Conservation (phyloP, 306 rosid species). For the Fragaria ananassa region DNA sequence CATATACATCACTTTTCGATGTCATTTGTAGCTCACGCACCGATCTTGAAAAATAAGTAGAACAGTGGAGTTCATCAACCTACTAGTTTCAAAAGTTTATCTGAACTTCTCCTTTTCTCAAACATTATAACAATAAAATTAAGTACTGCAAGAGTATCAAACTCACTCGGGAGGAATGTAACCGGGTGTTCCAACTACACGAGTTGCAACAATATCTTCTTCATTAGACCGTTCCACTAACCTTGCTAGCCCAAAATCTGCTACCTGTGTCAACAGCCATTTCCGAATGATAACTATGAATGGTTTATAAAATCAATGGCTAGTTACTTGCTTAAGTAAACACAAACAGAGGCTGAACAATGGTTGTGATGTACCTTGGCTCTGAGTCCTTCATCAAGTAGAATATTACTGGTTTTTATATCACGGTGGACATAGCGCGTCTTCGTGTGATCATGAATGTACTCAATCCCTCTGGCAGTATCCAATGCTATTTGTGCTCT, state of each 20-base stretch:
- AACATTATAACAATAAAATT: neutral
- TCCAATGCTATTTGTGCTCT: slow-evolving; percentile 64
- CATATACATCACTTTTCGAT: slow-evolving; percentile 59
- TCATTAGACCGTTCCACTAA: slow-evolving; percentile 48
- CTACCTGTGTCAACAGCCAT: slow-evolving; percentile 36
- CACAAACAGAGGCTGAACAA: neutral
- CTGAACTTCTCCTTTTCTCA: neutral
- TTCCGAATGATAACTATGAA: neutral
- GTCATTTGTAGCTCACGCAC: slow-evolving; percentile 60
- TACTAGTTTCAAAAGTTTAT: neutral
- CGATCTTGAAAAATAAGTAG: slow-evolving; percentile 29
- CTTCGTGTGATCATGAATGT: slow-evolving; percentile 64
- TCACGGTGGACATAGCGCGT: slow-evolving; percentile 57
- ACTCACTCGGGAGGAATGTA: slow-evolving; percentile 70
- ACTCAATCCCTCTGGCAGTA: slow-evolving; percentile 60
- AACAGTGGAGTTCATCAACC: neutral
- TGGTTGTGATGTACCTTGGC: slow-evolving; percentile 48
- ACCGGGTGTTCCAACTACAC: slow-evolving; percentile 72
- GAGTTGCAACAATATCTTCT: slow-evolving; percentile 51
- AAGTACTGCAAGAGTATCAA: slow-evolving; percentile 9
- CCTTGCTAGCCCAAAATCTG: slow-evolving; percentile 67
- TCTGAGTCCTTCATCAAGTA: slow-evolving; percentile 53
- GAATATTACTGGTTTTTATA: slow-evolving; percentile 59
- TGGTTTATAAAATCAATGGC: neutral
- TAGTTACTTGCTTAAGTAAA: neutral